phyloP scores from a whole-genome alignment of 768 basidiomycete genomes.

The Boletus patriciae region DNA sequence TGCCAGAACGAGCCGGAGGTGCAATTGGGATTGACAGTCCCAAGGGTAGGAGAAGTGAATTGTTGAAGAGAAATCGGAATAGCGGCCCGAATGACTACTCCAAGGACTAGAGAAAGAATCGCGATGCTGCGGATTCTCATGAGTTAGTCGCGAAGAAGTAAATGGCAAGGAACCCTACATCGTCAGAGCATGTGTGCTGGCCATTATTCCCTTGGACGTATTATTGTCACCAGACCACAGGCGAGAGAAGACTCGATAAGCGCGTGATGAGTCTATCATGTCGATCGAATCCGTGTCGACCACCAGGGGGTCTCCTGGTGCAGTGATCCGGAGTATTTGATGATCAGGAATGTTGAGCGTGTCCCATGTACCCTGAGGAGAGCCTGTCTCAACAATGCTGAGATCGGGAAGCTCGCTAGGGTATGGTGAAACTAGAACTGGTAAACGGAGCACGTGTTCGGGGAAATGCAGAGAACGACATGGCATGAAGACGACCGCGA shows the following conservation, averaged over 20 bases:
- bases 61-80: constrained; percentile 25
- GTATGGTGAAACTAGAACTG: constrained; percentile 43
- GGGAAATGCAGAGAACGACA: constrained; percentile 38
- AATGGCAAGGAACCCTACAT: constrained; percentile 47
- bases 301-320: constrained; percentile 37
- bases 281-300: constrained; percentile 49
- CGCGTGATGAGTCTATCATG: constrained; percentile 41
- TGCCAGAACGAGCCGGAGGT: constrained; percentile 41
- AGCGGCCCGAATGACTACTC: constrained; percentile 41
- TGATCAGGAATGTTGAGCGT: constrained; percentile 41
- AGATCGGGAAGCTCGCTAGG: constrained; percentile 25
- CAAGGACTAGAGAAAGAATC: constrained; percentile 64
- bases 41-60: constrained; percentile 15
- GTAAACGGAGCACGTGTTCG: constrained; percentile 55
- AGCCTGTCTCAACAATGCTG: constrained; percentile 23
- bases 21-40: constrained; percentile 24
- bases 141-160: constrained; percentile 12
- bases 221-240: constrained; percentile 40
- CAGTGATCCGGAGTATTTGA: constrained; percentile 42
- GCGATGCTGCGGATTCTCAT: constrained; percentile 51
- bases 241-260: constrained; percentile 47
- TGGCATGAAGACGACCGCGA: constrained; percentile 71
- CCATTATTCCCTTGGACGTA: constrained; percentile 38
- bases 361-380: constrained; percentile 45
- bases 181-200: constrained; percentile 58